Base-by-base conservation (phyloP, 2,329 filamentous ascomycete species). In the Bipolaris sorokiniana region DNA sequence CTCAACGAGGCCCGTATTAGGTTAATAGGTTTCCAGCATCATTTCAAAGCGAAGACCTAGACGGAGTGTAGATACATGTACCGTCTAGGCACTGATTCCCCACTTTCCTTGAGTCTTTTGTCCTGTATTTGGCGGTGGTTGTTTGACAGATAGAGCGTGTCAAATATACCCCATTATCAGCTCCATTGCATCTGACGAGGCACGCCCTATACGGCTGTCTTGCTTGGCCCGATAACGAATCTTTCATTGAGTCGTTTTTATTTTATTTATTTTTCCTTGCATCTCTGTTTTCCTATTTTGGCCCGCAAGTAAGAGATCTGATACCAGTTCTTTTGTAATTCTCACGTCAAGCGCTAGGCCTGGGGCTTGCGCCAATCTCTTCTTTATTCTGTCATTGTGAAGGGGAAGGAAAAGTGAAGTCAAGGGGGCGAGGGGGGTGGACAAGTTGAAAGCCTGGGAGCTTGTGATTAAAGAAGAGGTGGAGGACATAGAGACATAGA, bases 1-100 rank as follows among this genome's bases (percentile, higher is more conserved):
- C 61, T 4, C 63, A 67, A 36, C 63, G 66, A 20, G 61, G 64
- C 13, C 64, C 66, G 33, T 59, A 70, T 34, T 67, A 66, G 44
- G 38, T n/a, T 44, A 9, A 13, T 26, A 46, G 3, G 13, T 16
- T 16, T 36, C 42, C 23, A 20, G 16, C 45, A 18, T 40, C 20
- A 40, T 45, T 31, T n/a, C 15, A 26, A 7, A 50, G 46, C 7
- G 47, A 54, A 54, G 46, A 23, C 31, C 33, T 26, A 31, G 40
- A 51, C 22, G 46, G 34, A 48, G 13, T 48, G 46, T 38, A 38
- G 11, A 48, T 37, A 48, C 33, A 26, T 26, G 11, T 16, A 16
- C 31, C 44, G 31, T 37, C 34, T 31, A 36, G 15, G 40, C 48
- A 37, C 36, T 46, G 42, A 48, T 46, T 44, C 50, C 41, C 51